A percentile compares a stretch with the other conserved stretches of the same genome.
phyloP scores from a whole-genome alignment of 2,329 filamentous ascomycete genomes.

The Arthrinium puccinioides region DNA sequence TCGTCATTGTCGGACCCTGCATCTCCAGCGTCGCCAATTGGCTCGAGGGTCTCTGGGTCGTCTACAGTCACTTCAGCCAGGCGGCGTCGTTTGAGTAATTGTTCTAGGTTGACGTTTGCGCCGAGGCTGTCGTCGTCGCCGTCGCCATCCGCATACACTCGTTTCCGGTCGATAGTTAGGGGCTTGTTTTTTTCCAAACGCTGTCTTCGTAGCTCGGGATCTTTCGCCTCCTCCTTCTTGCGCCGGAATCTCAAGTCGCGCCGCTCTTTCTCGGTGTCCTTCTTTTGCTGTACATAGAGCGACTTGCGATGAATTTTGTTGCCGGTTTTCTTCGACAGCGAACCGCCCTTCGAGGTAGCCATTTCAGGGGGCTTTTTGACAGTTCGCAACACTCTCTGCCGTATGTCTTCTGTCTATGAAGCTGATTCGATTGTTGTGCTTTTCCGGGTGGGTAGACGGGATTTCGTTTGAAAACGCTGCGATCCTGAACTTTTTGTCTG shows the following conservation, averaged over 20 bases:
- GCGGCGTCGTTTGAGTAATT: constrained; percentile 46
- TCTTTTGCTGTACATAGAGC: constrained; percentile 75
- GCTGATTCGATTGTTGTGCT: too few species aligned
- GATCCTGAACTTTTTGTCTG: too few species aligned
- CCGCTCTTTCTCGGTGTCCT: constrained; percentile 63
- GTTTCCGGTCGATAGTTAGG: constrained; percentile 75
- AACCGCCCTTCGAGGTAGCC: constrained; percentile 6
- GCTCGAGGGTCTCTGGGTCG: constrained; percentile 38
- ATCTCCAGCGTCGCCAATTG: constrained; percentile 29
- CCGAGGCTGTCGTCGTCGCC: constrained; percentile 53
- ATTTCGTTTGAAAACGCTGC: too few species aligned
- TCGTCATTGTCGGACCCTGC: constrained; percentile 49
- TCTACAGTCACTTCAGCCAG: constrained; percentile 41
- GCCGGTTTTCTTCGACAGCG: constrained; percentile 31
- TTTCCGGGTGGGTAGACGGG: too few species aligned
- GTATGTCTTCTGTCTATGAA: too few species aligned
- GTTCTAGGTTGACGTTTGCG: constrained; percentile 49
- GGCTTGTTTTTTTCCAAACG: constrained; percentile 74
- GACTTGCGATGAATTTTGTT: constrained; percentile 78
- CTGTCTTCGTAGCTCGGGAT: constrained; percentile 67
- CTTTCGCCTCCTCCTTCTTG: constrained; percentile 78
- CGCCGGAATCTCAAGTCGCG: constrained; percentile 70
- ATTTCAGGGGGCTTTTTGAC: too few species aligned
- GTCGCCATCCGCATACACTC: constrained; percentile 78
- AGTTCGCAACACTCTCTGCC: too few species aligned